Evolutionary conservation across 2,329 filamentous ascomycete genomes (phyloP).

Genomic region (Sporothrix globosa): DNA sequence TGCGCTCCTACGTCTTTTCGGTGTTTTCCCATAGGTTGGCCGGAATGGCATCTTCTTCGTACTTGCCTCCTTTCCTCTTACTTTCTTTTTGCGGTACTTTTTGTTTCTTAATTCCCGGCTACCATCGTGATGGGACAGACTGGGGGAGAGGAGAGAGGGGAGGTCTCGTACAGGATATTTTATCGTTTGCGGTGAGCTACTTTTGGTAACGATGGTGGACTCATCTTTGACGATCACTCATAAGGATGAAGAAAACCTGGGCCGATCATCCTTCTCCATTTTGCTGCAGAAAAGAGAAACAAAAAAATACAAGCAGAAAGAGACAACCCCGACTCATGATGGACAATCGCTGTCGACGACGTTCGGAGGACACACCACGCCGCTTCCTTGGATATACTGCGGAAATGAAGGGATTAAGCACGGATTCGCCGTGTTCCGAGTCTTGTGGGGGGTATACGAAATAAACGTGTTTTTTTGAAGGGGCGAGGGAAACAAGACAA

Average conservation of each 20-base stretch:
- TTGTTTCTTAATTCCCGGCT: not conserved
- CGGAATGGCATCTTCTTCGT: not conserved
- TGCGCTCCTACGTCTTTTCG: not conserved
- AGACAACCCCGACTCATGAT: not conserved
- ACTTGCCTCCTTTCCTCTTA: not conserved
- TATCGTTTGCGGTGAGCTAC: not conserved
- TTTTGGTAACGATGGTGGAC: too few species aligned
- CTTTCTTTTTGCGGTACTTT: constrained; percentile 9
- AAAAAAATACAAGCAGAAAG: not conserved
- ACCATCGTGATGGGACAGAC: constrained; percentile 19
- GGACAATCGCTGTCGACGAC: not conserved
- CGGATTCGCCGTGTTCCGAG: constrained; percentile 20
- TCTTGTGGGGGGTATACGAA: not conserved
- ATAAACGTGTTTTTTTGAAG: not conserved
- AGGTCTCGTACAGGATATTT: not conserved
- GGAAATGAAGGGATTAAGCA: not conserved
- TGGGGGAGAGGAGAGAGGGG: not conserved
- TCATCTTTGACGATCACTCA: not conserved
- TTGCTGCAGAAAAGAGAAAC: constrained; percentile 6
- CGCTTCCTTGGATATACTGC: not conserved
- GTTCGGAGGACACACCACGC: not conserved
- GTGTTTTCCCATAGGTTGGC: not conserved
- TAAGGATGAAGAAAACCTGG: too few species aligned
- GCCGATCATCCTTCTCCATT: not conserved
- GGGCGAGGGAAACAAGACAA: not conserved